These are phyloP conservation scores for Porphyrellus cyaneotinctus DNA, from an alignment of 768 basidiomycete genomes.

Conservation along the genomic window DNA sequence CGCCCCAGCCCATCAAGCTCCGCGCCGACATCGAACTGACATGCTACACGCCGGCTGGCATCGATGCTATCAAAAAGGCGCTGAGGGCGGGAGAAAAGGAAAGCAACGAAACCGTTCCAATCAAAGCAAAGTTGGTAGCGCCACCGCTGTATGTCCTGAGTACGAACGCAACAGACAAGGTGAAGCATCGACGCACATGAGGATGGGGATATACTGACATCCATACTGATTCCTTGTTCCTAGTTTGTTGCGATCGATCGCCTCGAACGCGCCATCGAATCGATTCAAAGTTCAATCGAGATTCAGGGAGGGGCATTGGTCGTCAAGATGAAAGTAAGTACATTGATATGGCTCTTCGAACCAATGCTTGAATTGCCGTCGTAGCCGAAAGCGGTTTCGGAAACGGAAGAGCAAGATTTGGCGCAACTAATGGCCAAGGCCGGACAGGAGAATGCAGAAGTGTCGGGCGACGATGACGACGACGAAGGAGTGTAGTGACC, in stretches of 20 bases:
- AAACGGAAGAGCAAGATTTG: slow-evolving; percentile 95
- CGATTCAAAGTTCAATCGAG: slow-evolving; percentile 82
- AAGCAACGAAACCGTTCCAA: slow-evolving; percentile 86
- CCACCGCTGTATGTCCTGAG: slow-evolving; percentile 95
- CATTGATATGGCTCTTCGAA: neutral
- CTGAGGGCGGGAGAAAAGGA: slow-evolving; percentile 84
- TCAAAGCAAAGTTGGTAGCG: slow-evolving; percentile 95
- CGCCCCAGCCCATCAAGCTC: slow-evolving; percentile 97
- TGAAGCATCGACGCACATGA: slow-evolving; percentile 25
- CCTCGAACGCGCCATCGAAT: slow-evolving; percentile 89
- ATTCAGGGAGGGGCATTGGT: slow-evolving; percentile 79
- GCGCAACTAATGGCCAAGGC: slow-evolving; percentile 96
- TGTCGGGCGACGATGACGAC: slow-evolving; percentile 91
- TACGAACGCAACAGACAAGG: slow-evolving; percentile 96
- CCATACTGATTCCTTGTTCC: no score
- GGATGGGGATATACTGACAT: neutral
- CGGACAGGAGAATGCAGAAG: slow-evolving; percentile 90
- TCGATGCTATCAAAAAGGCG: slow-evolving; percentile 94
- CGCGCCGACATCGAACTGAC: slow-evolving; percentile 97
- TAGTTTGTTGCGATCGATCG: slow-evolving; percentile 87
- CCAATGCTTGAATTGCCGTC: neutral
- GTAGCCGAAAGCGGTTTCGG: slow-evolving; percentile 96
- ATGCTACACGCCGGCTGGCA: slow-evolving; percentile 92
- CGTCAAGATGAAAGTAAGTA: slow-evolving; percentile 90
- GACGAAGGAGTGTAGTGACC: slow-evolving; percentile 41